Evolutionary conservation across 179 eudicot species (phyloP).

Genomic region (Monotropa hypopitys): DNA sequence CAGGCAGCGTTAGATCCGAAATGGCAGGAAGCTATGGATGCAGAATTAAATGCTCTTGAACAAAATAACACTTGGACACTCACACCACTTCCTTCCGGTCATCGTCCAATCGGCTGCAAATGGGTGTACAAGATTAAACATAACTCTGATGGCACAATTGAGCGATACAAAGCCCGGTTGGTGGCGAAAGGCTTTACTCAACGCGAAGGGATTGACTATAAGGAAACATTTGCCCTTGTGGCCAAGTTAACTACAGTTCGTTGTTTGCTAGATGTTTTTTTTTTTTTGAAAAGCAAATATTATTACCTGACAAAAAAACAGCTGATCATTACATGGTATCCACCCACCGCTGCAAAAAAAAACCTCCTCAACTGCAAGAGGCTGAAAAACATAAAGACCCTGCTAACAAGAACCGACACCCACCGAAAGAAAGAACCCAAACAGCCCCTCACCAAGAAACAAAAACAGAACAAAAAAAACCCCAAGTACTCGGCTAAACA

Average conservation of each 20-base stretch:
- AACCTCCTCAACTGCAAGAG: too few species aligned
- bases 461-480: too few species aligned
- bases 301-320: too few species aligned
- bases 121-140: slow-evolving; percentile 13
- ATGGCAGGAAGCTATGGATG: background rate
- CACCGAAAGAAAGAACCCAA: too few species aligned
- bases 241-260: background rate
- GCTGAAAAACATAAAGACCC: too few species aligned
- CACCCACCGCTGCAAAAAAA: too few species aligned
- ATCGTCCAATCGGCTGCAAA: slow-evolving; percentile 4
- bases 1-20: background rate
- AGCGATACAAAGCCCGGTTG: slow-evolving; percentile 1
- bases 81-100: background rate
- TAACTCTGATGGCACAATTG: slow-evolving; percentile 4
- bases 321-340: too few species aligned
- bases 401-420: too few species aligned
- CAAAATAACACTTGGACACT: background rate
- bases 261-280: slow-evolving; percentile 2
- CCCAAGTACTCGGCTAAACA: too few species aligned
- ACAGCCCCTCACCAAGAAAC: too few species aligned
- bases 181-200: slow-evolving; percentile 3
- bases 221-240: background rate
- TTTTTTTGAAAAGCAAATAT: too few species aligned
- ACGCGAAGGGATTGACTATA: background rate
- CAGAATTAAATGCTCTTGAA: background rate